Conservation (phyloP, 305 asterid species). For the Solanum hybrid region DNA sequence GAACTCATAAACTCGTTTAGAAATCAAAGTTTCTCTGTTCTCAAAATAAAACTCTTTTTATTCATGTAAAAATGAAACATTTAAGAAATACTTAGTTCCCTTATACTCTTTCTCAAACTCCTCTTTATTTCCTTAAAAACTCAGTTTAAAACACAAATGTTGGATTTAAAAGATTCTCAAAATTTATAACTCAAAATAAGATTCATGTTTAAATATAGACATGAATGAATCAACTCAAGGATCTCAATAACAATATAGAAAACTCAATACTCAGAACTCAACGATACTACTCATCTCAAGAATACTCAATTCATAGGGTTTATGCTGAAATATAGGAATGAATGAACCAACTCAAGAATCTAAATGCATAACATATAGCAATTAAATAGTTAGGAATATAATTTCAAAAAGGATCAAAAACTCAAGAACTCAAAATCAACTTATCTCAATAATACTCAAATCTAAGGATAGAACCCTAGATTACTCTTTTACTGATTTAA, state of each 20-base stretch:
- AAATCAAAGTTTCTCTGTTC: not conserved
- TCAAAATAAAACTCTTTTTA: not conserved
- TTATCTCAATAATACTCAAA: not conserved
- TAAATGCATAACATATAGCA: not conserved
- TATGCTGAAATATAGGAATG: not conserved
- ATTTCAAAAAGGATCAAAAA: not conserved
- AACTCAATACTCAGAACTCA: not conserved
- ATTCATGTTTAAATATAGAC: too few species aligned
- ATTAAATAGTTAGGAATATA: not conserved
- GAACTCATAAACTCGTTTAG: not conserved
- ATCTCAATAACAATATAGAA: not conserved
- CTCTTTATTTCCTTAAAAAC: not conserved
- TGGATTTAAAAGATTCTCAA: not conserved
- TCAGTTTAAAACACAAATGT: not conserved
- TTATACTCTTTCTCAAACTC: not conserved
- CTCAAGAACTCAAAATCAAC: not conserved
- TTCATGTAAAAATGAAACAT: not conserved
- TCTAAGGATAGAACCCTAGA: not conserved
- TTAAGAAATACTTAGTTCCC: not conserved
- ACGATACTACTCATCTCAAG: not conserved
- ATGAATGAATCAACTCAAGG: not conserved
- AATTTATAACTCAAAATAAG: not conserved
- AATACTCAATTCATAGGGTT: not conserved
- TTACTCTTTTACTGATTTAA: not conserved
- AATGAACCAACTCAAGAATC: not conserved